Evolutionary conservation across 768 basidiomycete species (phyloP), one percentile per base, ranked within the genome.

Genomic region (Leucocoprinus sp.): DNA sequence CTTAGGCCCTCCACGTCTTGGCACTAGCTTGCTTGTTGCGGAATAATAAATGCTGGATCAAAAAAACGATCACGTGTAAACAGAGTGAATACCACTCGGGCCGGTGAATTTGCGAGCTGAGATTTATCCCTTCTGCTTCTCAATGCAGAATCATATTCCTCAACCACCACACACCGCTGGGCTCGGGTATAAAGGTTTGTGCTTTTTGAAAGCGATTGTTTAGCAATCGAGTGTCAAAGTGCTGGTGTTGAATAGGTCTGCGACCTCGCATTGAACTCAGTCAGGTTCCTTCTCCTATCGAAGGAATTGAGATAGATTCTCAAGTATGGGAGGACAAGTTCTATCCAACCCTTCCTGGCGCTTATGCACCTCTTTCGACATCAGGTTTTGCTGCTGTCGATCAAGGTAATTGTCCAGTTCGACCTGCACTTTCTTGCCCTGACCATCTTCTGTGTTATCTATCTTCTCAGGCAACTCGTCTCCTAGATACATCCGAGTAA

Each of bases 241-340:
- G 8, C 11, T 17, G 8, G n/a, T 31, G 15, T 37, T 37, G 29
- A 53, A 11, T 54, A 85, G 90, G 91, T 46, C 72, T 88, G 45
- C 78, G 87, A 31, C 74, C 84, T 37, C 78, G 82, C 47, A 90
- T 99, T 54, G 89, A 97, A 60, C 81, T 86, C 5, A 74, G 67
- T 54, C 92, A 95, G 58, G 82, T 98, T 22, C 96, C 96, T n/a
- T 93, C 92, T 2, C 84, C 91, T 18, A 80, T 89, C 12, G 81
- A 85, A 33, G 69, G 79, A 9, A 79, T 86, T 42, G 86, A 90
- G 54, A 63, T 71, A 5, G 93, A 97, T 72, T 80, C 85, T 51
- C 74, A 77, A 48, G 66, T 75, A 69, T 91, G 87, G 81, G 80
- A 86, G 55, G 68, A 75, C 17, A 75, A 85, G 54, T 67, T 75